A percentile compares a stretch with the other conserved stretches of the same genome.
These are phyloP conservation scores for Claviceps lovelessii DNA, from an alignment of 2,329 filamentous ascomycete genomes.

Conservation along the genomic window DNA sequence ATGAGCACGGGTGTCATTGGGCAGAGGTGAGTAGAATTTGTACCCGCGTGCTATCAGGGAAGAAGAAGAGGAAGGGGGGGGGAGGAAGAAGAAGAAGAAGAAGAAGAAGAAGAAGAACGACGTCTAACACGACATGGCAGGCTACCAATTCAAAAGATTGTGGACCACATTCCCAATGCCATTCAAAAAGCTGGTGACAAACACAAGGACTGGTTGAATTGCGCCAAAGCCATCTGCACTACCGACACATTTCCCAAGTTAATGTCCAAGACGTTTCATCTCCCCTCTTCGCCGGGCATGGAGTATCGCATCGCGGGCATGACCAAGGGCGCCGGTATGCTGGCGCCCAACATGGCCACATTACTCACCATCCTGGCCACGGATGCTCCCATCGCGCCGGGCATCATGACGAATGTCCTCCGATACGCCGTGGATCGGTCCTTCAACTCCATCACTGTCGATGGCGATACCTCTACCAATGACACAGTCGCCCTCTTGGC, in stretches of 20 bases:
- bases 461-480: conserved; percentile 95
- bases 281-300: conserved; percentile 62
- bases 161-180: conserved; percentile 65
- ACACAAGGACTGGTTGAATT: conserved; percentile 75
- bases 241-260: conserved; percentile 98
- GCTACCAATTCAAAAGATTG: conserved; percentile 82
- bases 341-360: conserved; percentile 97
- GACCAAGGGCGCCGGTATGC: conserved; percentile 98
- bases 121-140: conserved; percentile 22
- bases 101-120: background rate
- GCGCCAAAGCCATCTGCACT: conserved; percentile 87
- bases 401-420: conserved; percentile 55
- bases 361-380: conserved; percentile 84
- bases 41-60: background rate
- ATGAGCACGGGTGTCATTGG: conserved; percentile 99
- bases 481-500: conserved; percentile 91
- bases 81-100: background rate
- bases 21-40: conserved; percentile 45
- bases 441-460: conserved; percentile 94
- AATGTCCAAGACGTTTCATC: conserved; percentile 65
- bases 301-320: conserved; percentile 83
- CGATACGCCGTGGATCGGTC: conserved; percentile 63
- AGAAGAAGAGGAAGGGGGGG: background rate
- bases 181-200: conserved; percentile 55
- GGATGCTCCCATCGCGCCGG: conserved; percentile 64